These are phyloP conservation scores for Exsudoporus frostii DNA, from an alignment of 768 basidiomycete genomes.

Conservation along the genomic window DNA sequence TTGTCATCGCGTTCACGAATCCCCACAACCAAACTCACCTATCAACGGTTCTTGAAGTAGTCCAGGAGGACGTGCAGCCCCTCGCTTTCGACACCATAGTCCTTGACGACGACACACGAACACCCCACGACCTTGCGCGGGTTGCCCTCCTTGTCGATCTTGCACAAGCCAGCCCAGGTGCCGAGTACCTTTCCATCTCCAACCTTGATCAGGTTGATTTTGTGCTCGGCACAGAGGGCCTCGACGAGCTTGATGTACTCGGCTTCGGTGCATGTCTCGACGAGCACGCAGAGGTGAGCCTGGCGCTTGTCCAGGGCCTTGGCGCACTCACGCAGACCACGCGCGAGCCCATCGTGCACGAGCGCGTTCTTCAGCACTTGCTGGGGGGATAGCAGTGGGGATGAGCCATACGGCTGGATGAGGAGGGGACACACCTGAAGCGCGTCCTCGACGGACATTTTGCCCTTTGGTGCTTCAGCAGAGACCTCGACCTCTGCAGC, in stretches of 20 bases:
- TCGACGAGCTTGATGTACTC: slow-evolving; percentile 99
- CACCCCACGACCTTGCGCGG: slow-evolving; percentile 93
- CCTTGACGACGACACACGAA: slow-evolving; percentile 95
- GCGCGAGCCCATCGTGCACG: slow-evolving; percentile 96
- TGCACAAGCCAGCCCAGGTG: slow-evolving; percentile 98
- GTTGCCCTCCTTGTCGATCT: slow-evolving; percentile 99
- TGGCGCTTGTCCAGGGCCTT: slow-evolving; percentile 99
- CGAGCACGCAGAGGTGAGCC: slow-evolving; percentile 97
- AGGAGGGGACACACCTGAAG: slow-evolving; percentile 58
- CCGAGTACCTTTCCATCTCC: slow-evolving; percentile 97
- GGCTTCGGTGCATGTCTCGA: slow-evolving; percentile 98
- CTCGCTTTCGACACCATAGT: slow-evolving; percentile 93
- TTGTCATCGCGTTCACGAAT: slow-evolving; percentile 59
- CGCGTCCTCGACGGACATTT: slow-evolving; percentile 93
- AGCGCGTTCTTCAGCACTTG: slow-evolving; percentile 99
- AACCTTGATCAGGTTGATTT: slow-evolving; percentile 99
- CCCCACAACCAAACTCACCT: slow-evolving; percentile 34
- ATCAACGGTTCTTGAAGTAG: slow-evolving; percentile 91
- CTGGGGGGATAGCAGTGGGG: slow-evolving; percentile 38
- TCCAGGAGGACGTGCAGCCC: slow-evolving; percentile 91
- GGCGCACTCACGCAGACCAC: slow-evolving; percentile 95
- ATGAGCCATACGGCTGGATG: neutral
- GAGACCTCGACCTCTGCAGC: slow-evolving; percentile 75
- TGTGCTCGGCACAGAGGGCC: slow-evolving; percentile 98
- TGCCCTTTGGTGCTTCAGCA: slow-evolving; percentile 89